Conservation (phyloP, 495 filamentous ascomycete genomes). For the Lineolata rhizophorae region DNA sequence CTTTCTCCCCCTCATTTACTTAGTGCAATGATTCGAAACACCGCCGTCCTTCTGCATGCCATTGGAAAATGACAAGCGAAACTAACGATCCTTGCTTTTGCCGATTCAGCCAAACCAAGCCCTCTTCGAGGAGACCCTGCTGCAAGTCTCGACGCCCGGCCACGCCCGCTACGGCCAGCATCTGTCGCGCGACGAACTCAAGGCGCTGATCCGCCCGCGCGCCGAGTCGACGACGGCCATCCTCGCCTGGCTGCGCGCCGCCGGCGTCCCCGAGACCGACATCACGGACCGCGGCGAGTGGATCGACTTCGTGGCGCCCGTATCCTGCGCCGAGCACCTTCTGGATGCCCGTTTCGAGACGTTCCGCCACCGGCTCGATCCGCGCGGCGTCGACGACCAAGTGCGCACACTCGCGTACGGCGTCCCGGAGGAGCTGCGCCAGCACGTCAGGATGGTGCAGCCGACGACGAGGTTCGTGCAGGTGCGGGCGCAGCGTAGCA, state of each 20-base stretch:
- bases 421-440: slow-evolving; percentile 31
- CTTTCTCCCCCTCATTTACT: too few relatives aligned
- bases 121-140: slow-evolving; percentile 35
- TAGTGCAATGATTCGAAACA: too few relatives aligned
- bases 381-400: slow-evolving; percentile 8
- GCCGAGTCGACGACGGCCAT: slow-evolving; percentile 9
- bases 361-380: slow-evolving; percentile 10
- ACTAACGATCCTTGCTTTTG: too few relatives aligned
- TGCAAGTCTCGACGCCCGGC: slow-evolving; percentile 39
- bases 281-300: slow-evolving; percentile 14
- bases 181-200: slow-evolving; percentile 29
- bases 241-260: slow-evolving; percentile 11
- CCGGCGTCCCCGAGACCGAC: slow-evolving; percentile 9
- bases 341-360: slow-evolving; percentile 15
- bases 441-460: slow-evolving; percentile 32
- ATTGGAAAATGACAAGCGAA: too few relatives aligned
- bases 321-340: slow-evolving; percentile 15
- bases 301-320: slow-evolving; percentile 16
- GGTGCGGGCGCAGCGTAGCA: slow-evolving; percentile 12
- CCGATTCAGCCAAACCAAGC: slow-evolving; percentile 28
- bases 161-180: slow-evolving; percentile 39
- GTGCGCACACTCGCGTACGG: slow-evolving; percentile 39
- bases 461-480: slow-evolving; percentile 38
- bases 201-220: slow-evolving; percentile 12
- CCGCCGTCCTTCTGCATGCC: too few relatives aligned